Conservation (phyloP, 495 filamentous ascomycete genomes). For the Aspergillus mulundensis region DNA sequence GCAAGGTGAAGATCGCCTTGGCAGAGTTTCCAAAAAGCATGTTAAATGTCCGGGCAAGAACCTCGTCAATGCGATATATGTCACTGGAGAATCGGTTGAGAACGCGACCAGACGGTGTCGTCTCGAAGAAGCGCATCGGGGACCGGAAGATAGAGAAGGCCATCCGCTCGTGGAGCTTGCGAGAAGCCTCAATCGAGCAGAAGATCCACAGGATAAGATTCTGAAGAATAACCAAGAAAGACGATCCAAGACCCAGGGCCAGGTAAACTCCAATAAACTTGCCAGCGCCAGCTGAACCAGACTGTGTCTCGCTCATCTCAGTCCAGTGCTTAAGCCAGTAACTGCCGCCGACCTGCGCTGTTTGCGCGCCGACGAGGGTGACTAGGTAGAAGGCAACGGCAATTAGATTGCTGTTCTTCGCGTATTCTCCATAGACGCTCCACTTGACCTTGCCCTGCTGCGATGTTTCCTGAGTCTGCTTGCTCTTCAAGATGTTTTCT, state of each 20-base stretch:
- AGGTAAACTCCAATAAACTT: conserved; percentile 95
- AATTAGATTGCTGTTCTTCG: conserved; percentile 83
- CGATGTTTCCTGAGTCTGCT: conserved; percentile 77
- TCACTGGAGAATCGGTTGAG: conserved; percentile 97
- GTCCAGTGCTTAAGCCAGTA: conserved; percentile 95
- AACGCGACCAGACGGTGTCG: conserved; percentile 94
- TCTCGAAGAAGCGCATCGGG: conserved; percentile 99
- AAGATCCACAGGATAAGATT: conserved; percentile 98
- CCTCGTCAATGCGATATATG: conserved; percentile 93
- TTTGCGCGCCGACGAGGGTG: conserved; percentile 74
- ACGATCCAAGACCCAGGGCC: conserved; percentile 85
- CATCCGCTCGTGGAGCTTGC: conserved; percentile 97
- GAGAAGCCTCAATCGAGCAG: conserved; percentile 96
- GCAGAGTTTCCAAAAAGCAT: conserved; percentile 91
- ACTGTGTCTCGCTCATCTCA: conserved; percentile 62
- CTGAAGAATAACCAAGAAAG: conserved; percentile 81
- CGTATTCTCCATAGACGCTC: conserved; percentile 84
- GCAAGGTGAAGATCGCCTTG: conserved; percentile 78
- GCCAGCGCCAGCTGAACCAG: conserved; percentile 70
- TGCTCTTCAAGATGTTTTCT: conserved; percentile 72
- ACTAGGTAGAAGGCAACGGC: conserved; percentile 80
- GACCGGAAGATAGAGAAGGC: conserved; percentile 96
- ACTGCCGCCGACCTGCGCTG: conserved; percentile 73
- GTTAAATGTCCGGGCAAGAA: conserved; percentile 86
- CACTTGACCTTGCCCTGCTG: conserved; percentile 98